Evolutionary conservation across 768 basidiomycete genomes (phyloP).

Genomic region (Cystoderma amianthinum): DNA sequence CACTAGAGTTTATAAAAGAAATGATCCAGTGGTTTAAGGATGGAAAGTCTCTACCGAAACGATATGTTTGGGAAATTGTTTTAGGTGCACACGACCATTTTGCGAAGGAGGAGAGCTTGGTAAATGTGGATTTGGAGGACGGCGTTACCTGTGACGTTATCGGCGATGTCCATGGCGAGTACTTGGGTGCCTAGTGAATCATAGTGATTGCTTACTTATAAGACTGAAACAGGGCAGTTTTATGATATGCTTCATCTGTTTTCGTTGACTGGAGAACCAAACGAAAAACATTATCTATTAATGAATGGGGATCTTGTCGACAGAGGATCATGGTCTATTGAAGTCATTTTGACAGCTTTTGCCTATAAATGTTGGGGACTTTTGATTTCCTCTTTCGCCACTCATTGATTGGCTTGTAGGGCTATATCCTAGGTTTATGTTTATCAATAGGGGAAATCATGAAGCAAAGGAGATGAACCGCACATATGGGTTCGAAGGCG

Average conservation of each 20-base stretch:
- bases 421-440: constrained; percentile 87
- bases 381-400: neutral
- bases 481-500: constrained; percentile 91
- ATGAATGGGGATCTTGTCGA: constrained; percentile 98
- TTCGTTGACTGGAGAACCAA: constrained; percentile 80
- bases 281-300: constrained; percentile 74
- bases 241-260: constrained; percentile 89
- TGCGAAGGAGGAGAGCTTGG: constrained; percentile 72
- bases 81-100: constrained; percentile 78
- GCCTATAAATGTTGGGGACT: constrained; percentile 77
- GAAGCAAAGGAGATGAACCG: constrained; percentile 97
- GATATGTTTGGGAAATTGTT: constrained; percentile 95
- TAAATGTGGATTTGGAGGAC: constrained; percentile 66
- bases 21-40: constrained; percentile 94
- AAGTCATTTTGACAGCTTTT: constrained; percentile 88
- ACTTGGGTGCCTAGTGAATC: too few species aligned
- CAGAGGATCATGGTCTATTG: constrained; percentile 92
- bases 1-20: constrained; percentile 66
- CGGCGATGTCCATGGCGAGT: constrained; percentile 88
- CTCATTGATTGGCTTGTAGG: constrained; percentile 36
- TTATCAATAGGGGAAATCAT: constrained; percentile 94
- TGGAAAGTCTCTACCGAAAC: constrained; percentile 84
- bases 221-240: constrained; percentile 86
- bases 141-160: constrained; percentile 88
- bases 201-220: too few species aligned